Evolutionary conservation across 495 filamentous ascomycete genomes (phyloP).

Genomic region (Aspergillus homomorphus): DNA sequence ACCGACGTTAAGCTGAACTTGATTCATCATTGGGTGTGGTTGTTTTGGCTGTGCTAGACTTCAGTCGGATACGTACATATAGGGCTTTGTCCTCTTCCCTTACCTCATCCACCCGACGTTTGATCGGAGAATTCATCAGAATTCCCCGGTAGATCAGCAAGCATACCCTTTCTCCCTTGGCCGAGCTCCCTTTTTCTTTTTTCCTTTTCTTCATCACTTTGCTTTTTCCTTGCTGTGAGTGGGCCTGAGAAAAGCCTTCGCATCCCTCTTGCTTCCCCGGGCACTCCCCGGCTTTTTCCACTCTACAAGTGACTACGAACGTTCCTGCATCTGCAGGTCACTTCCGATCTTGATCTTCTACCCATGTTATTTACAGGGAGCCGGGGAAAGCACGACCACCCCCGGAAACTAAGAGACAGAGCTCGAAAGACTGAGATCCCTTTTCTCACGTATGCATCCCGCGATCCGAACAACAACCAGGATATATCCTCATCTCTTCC

Average conservation of each 20-base stretch:
- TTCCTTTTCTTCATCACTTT: background rate
- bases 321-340: slow-evolving; percentile 13
- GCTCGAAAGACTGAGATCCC: background rate
- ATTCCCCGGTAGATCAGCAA: slow-evolving; percentile 5
- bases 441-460: background rate
- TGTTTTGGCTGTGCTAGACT: slow-evolving; percentile 9
- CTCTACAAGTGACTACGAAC: background rate
- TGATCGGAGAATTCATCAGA: slow-evolving; percentile 14
- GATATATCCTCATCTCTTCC: background rate
- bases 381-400: background rate
- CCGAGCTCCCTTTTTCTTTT: background rate
- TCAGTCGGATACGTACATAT: slow-evolving; percentile 19
- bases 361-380: background rate
- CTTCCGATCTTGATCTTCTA: background rate
- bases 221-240: background rate
- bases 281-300: background rate
- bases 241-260: too few species aligned
- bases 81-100: slow-evolving; percentile 17
- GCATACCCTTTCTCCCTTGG: background rate
- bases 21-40: slow-evolving; percentile 5
- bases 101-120: slow-evolving; percentile 8
- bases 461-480: background rate
- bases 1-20: slow-evolving; percentile 1
- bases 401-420: background rate
- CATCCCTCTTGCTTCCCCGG: background rate